Evolutionary conservation across 768 basidiomycete genomes (phyloP).

Genomic region (Megacollybia marginata): DNA sequence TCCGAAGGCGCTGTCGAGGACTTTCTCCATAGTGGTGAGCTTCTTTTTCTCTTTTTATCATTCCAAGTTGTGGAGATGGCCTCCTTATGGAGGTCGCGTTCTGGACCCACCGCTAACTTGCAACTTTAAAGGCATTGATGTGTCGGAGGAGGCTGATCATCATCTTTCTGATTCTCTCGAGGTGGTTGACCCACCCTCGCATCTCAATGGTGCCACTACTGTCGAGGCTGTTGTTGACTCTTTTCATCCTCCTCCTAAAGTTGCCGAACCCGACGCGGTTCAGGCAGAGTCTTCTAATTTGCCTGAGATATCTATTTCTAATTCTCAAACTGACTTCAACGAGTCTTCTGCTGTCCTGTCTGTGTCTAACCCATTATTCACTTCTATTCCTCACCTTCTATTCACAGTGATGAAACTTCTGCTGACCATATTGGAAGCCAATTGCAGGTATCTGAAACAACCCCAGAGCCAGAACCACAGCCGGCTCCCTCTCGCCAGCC

Average conservation of each 20-base stretch:
- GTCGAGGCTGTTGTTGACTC: slow-evolving; percentile 12
- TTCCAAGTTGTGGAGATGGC: slow-evolving; percentile 36
- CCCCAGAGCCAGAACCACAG: too few relatives aligned
- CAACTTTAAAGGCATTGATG: slow-evolving; percentile 33
- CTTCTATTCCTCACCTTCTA: slow-evolving; percentile 29
- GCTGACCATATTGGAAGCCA: slow-evolving; percentile 34
- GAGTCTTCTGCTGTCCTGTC: slow-evolving; percentile 35
- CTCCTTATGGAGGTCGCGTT: slow-evolving; percentile 37
- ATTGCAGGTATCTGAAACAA: background rate
- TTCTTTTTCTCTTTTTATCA: slow-evolving; percentile 24
- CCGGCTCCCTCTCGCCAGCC: too few relatives aligned
- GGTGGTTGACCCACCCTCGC: slow-evolving; percentile 7
- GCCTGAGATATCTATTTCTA: slow-evolving; percentile 21
- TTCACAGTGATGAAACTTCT: slow-evolving; percentile 35
- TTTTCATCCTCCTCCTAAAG: slow-evolving; percentile 13
- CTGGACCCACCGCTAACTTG: slow-evolving; percentile 57
- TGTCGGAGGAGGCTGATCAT: slow-evolving; percentile 29
- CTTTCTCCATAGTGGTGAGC: slow-evolving; percentile 52
- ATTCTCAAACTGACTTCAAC: slow-evolving; percentile 22
- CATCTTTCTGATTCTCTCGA: too few relatives aligned
- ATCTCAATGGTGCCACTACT: slow-evolving; percentile 9
- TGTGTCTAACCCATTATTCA: slow-evolving; percentile 36
- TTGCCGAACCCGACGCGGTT: slow-evolving; percentile 7
- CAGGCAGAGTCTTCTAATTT: slow-evolving; percentile 19
- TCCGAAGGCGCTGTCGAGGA: slow-evolving; percentile 21